Evolutionary conservation across 164 flowering plant genomes (phyloP).

Genomic region (Kingdonia uniflora): DNA sequence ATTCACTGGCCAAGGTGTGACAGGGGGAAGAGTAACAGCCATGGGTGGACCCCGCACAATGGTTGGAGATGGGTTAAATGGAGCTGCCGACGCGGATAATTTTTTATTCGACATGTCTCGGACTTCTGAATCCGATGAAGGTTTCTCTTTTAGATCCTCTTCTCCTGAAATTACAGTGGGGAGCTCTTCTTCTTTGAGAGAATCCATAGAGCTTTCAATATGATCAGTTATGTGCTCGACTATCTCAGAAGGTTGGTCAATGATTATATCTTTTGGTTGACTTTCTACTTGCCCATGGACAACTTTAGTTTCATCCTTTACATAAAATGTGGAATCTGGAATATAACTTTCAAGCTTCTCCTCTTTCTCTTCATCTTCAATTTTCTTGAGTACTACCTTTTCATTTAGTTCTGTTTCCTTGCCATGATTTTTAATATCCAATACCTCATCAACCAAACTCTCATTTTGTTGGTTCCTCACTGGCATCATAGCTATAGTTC

Average conservation of each 20-base stretch:
- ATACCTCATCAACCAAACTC: slow-evolving; percentile 20
- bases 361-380: slow-evolving; percentile 14
- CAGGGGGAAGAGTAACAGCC: slow-evolving; percentile 40
- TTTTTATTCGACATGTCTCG: slow-evolving; percentile 55
- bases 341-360: slow-evolving; percentile 16
- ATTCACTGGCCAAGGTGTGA: slow-evolving; percentile 77
- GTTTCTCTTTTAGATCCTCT: slow-evolving; percentile 40
- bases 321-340: slow-evolving; percentile 11
- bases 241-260: slow-evolving; percentile 15
- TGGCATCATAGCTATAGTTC: slow-evolving; percentile 58
- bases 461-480: slow-evolving; percentile 28
- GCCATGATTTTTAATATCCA: slow-evolving; percentile 13
- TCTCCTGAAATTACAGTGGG: slow-evolving; percentile 9
- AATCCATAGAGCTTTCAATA: slow-evolving; percentile 14
- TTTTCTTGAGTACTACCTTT: slow-evolving; percentile 5
- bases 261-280: slow-evolving; percentile 15
- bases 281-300: slow-evolving; percentile 23
- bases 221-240: slow-evolving; percentile 9
- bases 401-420: slow-evolving; percentile 23
- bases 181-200: slow-evolving; percentile 15
- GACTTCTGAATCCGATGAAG: slow-evolving; percentile 19
- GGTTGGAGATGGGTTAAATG: slow-evolving; percentile 69
- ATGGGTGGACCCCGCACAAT: slow-evolving; percentile 44
- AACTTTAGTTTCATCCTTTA: slow-evolving; percentile 18
- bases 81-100: slow-evolving; percentile 92